phyloP scores from a whole-genome alignment of 1,284 basidiomycete genomes.

The Ganoderma lucidum region DNA sequence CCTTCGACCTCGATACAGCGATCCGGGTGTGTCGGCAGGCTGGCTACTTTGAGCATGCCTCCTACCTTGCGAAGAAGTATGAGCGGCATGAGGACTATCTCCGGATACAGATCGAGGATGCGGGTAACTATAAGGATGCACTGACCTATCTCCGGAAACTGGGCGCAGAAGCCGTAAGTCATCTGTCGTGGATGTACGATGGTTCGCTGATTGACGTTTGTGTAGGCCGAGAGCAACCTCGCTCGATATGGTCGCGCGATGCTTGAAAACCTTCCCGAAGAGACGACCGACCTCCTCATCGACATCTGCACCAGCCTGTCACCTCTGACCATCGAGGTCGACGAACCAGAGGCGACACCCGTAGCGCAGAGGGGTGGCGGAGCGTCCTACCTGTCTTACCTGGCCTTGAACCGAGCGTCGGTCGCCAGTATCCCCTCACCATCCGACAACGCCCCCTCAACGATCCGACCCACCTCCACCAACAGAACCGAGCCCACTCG shows the following conservation, averaged over 20 bases:
- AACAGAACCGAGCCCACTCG: constrained; percentile 48
- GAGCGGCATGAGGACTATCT: constrained; percentile 93
- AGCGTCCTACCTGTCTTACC: constrained; percentile 80
- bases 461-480: constrained; percentile 58
- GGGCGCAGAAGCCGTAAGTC: constrained; percentile 78
- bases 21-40: constrained; percentile 97
- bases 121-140: constrained; percentile 84
- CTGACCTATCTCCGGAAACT: constrained; percentile 82
- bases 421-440: constrained; percentile 48
- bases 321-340: constrained; percentile 51
- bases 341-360: constrained; percentile 46
- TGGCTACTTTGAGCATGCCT: constrained; percentile 95
- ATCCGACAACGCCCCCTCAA: constrained; percentile 47
- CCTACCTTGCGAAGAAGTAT: constrained; percentile 93
- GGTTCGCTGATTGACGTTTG: background rate
- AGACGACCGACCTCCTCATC: constrained; percentile 91
- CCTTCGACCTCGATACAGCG: constrained; percentile 97
- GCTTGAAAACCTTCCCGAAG: constrained; percentile 82
- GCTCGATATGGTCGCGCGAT: constrained; percentile 87
- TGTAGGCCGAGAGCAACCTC: constrained; percentile 82
- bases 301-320: constrained; percentile 87
- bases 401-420: constrained; percentile 70
- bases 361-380: constrained; percentile 45
- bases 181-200: constrained; percentile 1
- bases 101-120: constrained; percentile 95